These are phyloP conservation scores for Cryptomeria japonica DNA, from an alignment of 75 land plant species.

Conservation along the genomic window DNA sequence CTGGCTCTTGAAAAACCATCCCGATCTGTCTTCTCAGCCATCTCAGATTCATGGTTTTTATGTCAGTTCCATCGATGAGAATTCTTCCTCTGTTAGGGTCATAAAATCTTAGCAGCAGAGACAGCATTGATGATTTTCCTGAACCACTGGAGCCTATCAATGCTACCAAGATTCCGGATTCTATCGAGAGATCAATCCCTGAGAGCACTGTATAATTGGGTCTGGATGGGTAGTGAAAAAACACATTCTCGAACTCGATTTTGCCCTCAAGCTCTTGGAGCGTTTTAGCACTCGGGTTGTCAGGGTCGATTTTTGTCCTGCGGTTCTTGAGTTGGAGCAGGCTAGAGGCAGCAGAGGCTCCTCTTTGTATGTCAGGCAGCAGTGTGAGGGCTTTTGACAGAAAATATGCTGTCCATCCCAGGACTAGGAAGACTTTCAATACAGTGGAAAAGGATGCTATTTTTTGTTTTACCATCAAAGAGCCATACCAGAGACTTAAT, in stretches of 20 bases:
- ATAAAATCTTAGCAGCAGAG: constrained; percentile 30
- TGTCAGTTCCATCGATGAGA: constrained; percentile 17
- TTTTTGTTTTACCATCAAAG: not conserved
- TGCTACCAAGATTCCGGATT: constrained; percentile 40
- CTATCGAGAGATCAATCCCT: constrained; percentile 10
- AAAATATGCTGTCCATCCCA: not conserved
- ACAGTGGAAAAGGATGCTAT: not conserved
- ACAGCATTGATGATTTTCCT: constrained; percentile 60
- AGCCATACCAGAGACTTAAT: not conserved
- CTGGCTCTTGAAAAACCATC: constrained; percentile 63
- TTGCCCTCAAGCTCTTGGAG: constrained; percentile 24
- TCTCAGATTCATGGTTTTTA: constrained; percentile 42
- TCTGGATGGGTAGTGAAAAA: constrained; percentile 45
- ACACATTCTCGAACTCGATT: constrained; percentile 31
- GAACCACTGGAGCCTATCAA: constrained; percentile 59
- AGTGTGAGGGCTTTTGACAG: not conserved
- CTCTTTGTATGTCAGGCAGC: not conserved
- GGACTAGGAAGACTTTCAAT: not conserved
- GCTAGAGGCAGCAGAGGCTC: not conserved
- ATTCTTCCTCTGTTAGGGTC: constrained; percentile 38
- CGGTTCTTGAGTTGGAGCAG: not conserved
- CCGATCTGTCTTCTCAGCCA: constrained; percentile 42
- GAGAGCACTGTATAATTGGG: constrained; percentile 10
- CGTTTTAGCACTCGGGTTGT: constrained; percentile 1
- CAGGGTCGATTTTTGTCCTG: not conserved